Evolutionary conservation across 2,329 filamentous ascomycete species (phyloP).

Genomic region (Stachybotrys elegans): DNA sequence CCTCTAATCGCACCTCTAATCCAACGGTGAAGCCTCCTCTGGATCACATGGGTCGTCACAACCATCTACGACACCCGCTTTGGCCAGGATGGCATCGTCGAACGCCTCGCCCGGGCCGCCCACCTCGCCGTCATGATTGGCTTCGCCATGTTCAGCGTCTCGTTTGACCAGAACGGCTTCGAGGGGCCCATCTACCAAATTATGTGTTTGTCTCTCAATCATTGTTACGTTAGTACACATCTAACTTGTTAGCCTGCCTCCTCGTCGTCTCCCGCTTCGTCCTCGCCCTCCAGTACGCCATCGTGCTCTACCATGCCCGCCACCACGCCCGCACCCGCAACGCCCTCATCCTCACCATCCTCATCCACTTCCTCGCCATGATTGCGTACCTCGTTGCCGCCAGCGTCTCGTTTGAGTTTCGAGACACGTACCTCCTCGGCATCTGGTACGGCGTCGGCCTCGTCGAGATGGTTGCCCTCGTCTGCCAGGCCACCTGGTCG

Average conservation of each 20-base stretch:
- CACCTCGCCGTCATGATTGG: slow-evolving; percentile 8
- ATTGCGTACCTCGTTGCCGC: slow-evolving; percentile 3
- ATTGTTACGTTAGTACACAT: too few species aligned
- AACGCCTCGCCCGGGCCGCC: slow-evolving; percentile 6
- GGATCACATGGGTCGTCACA: slow-evolving; percentile 8
- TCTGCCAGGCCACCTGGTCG: slow-evolving; percentile 2
- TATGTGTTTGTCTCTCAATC: slow-evolving; percentile 2
- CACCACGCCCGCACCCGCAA: slow-evolving; percentile 3
- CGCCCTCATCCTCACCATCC: background rate
- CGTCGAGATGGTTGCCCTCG: slow-evolving; percentile 3
- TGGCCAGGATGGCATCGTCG: slow-evolving; percentile 7
- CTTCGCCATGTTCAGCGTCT: slow-evolving; percentile 5
- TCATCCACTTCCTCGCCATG: slow-evolving; percentile 2
- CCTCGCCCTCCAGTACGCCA: slow-evolving; percentile 5
- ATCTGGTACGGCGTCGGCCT: slow-evolving; percentile 6
- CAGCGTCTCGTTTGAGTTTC: background rate
- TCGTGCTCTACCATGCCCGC: slow-evolving; percentile 5
- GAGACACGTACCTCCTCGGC: background rate
- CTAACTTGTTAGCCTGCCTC: slow-evolving; percentile 4
- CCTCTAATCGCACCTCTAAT: too few species aligned
- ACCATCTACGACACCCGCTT: slow-evolving; percentile 7
- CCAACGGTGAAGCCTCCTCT: slow-evolving; percentile 8
- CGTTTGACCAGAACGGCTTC: slow-evolving; percentile 2
- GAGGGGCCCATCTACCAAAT: slow-evolving; percentile 5
- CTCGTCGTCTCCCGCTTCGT: slow-evolving; percentile 5